Base-by-base conservation (phyloP, 202 grass and related monocot species). In the Elaeis oleifera region DNA sequence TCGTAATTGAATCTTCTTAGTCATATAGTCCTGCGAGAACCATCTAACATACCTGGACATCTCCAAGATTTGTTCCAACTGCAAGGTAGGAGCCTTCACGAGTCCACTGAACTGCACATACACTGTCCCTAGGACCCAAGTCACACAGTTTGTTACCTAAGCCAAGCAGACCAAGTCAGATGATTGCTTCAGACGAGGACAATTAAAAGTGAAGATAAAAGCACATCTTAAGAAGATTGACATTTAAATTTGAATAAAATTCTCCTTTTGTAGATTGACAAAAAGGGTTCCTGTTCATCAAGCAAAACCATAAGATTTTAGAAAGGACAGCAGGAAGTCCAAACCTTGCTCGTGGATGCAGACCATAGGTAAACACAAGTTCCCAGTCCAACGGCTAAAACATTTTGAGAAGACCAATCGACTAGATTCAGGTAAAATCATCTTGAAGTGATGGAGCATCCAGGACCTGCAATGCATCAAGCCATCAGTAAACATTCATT, bases 301-400 rank as follows among this genome's bases (percentile, higher is more conserved):
- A 44, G 36, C 8, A 44, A 44, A 44, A 44, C 9, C 36, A 44
- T 44, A 44, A 13, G 36, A 13, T 44, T 44, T 44, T 14, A 9
- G 36, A 14, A 3, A 2, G 36, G 36, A 14, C 1, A 13, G 36
- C 36, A 3, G 36, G 36, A 44, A 44, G 36, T 44, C 1, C 13
- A 44, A 44, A 87, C 90, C 87, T 97, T 97, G 18, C 94, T 86
- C 13, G 81, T 97, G 74, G 84, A 71, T 14, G 94, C 94, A 1
- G 94, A 97, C 94, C 94, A 97, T 22, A 97, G 82, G 77, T 97
- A 97, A 18, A 92, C 88, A 69, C 81, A 92, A 20, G 80, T 97
- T 5, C 88, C 94, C 8, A 97, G 70, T 66, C 94, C 94, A 53
- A 97, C 94, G 69, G 88, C 85, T 50, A 97, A 81, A 67, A 65